Percentiles rank a stretch among this genome's conserved stretches.
These are phyloP conservation scores for Psilocybe azurescens DNA, from an alignment of 768 basidiomycete genomes.

Conservation along the genomic window DNA sequence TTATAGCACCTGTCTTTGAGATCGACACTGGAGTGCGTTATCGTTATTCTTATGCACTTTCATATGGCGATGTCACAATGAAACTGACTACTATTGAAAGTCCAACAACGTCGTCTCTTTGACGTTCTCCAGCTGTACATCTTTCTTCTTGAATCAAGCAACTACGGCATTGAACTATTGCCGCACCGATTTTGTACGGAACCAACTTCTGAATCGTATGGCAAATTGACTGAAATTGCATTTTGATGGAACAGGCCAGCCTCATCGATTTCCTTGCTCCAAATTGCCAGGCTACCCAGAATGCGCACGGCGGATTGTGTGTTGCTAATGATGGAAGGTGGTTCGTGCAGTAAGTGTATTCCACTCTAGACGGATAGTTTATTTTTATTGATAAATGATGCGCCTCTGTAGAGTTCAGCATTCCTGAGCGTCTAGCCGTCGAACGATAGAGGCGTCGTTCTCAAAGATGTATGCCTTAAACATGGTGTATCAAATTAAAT, in stretches of 20 bases:
- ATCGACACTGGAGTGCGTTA: constrained; percentile 15
- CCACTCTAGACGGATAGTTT: not conserved
- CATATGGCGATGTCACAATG: not conserved
- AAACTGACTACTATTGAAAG: constrained; percentile 15
- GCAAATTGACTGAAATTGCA: constrained; percentile 12
- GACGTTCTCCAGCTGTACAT: constrained; percentile 44
- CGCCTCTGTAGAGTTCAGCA: constrained; percentile 1
- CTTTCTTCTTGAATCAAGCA: constrained; percentile 56
- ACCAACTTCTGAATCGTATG: no score
- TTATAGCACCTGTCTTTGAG: constrained; percentile 12
- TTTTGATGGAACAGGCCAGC: constrained; percentile 11
- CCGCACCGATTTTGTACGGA: constrained; percentile 48
- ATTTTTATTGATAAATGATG: no score
- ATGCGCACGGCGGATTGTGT: constrained; percentile 24
- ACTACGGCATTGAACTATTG: constrained; percentile 43
- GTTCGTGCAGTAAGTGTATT: constrained; percentile 23
- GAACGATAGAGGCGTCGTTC: no score
- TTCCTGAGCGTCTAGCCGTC: not conserved
- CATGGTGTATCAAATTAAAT: no score
- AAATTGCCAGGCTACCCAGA: constrained; percentile 41
- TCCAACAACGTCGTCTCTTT: constrained; percentile 39
- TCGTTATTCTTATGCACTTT: no score
- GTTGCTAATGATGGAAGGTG: constrained; percentile 21
- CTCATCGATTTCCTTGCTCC: constrained; percentile 46
- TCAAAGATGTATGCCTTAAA: no score